Evolutionary conservation across 495 filamentous ascomycete species (phyloP).

Genomic region (Aspergillus ostianus): DNA sequence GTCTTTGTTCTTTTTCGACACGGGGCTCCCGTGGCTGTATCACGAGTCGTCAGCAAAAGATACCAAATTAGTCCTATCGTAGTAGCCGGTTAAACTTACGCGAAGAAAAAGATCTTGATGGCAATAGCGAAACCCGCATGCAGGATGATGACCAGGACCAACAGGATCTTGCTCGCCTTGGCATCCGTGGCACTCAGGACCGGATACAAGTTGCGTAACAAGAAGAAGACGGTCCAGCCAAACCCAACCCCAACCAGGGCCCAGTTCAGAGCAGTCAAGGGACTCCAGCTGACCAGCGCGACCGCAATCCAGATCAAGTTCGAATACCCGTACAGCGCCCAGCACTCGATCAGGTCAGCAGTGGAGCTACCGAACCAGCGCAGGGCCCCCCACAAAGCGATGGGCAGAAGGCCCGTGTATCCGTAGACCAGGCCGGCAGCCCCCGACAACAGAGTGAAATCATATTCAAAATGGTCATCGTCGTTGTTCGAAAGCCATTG

Average conservation of each 20-base stretch:
- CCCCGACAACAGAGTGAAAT: constrained; percentile 79
- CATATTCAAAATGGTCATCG: constrained; percentile 71
- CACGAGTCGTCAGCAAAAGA: constrained; percentile 17
- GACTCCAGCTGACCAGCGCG: constrained; percentile 85
- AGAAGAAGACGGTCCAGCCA: constrained; percentile 77
- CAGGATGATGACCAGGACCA: constrained; percentile 77
- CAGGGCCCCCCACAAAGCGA: constrained; percentile 81
- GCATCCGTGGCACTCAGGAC: constrained; percentile 89
- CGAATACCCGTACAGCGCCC: constrained; percentile 89
- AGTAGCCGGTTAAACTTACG: constrained; percentile 43
- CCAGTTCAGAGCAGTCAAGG: constrained; percentile 82
- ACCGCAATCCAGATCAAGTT: constrained; percentile 97
- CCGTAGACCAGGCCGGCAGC: constrained; percentile 91
- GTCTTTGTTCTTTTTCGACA: constrained; percentile 49
- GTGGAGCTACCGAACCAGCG: constrained; percentile 94
- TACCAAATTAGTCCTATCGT: neutral
- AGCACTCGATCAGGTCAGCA: constrained; percentile 77
- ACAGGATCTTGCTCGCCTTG: constrained; percentile 82
- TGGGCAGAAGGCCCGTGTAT: constrained; percentile 81
- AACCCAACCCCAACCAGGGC: constrained; percentile 91
- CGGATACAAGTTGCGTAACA: constrained; percentile 90
- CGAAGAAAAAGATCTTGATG: constrained; percentile 97
- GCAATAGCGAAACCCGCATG: constrained; percentile 87
- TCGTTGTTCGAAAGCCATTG: constrained; percentile 70
- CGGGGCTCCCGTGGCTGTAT: constrained; percentile 61